Percentiles rank a stretch among this genome's conserved stretches.
Evolutionary conservation across 306 rosid species (phyloP).

Genomic region (Begonia masoniana): DNA sequence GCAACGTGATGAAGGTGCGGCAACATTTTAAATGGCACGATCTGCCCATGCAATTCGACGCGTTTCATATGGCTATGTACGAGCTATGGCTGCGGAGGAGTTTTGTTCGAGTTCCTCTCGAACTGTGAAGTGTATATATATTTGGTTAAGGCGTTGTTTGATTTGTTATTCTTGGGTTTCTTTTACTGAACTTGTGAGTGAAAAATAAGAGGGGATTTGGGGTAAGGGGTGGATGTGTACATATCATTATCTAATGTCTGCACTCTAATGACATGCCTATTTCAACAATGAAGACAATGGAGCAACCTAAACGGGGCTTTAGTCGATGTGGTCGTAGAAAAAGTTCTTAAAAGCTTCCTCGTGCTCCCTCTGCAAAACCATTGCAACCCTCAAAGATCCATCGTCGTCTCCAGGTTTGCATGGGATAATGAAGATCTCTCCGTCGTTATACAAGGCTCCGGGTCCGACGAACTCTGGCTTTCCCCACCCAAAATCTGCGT

Average conservation of each 20-base stretch:
- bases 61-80: slow-evolving; percentile 76
- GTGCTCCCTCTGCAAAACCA: slow-evolving; percentile 31
- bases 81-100: slow-evolving; percentile 82
- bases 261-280: too few species aligned
- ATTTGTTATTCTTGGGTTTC: too few species aligned
- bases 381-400: slow-evolving; percentile 32
- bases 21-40: slow-evolving; percentile 77
- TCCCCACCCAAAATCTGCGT: slow-evolving; percentile 62
- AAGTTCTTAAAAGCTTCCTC: slow-evolving; percentile 42
- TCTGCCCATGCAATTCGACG: slow-evolving; percentile 48
- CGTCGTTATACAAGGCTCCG: slow-evolving; percentile 31
- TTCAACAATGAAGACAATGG: too few species aligned
- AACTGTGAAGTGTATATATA: too few species aligned
- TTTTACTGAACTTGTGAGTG: too few species aligned
- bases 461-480: slow-evolving; percentile 40
- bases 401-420: slow-evolving; percentile 15
- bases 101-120: slow-evolving; percentile 18
- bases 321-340: slow-evolving; percentile 15
- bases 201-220: too few species aligned
- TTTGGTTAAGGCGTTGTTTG: too few species aligned
- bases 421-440: slow-evolving; percentile 26
- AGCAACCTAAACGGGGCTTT: too few species aligned
- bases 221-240: too few species aligned
- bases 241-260: too few species aligned
- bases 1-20: slow-evolving; percentile 54